Evolutionary conservation across 768 basidiomycete genomes (phyloP).

Genomic region (Russula sp.): DNA sequence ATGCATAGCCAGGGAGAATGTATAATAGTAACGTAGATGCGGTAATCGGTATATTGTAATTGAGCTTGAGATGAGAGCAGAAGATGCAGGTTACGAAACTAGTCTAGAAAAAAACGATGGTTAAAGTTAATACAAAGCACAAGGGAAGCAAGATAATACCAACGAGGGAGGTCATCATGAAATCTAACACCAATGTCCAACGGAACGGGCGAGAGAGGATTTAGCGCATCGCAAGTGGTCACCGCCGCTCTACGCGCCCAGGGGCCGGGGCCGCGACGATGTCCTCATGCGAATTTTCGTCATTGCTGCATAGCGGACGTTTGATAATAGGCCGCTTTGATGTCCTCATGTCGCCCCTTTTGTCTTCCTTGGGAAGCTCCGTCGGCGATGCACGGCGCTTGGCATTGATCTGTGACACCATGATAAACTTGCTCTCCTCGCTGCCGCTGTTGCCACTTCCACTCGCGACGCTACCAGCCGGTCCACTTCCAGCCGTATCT

Average conservation of each 20-base stretch:
- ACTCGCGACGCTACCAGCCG: neutral
- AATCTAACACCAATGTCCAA: neutral
- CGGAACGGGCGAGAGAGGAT: neutral
- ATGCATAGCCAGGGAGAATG: slow-evolving; percentile 9
- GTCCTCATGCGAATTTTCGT: slow-evolving; percentile 13
- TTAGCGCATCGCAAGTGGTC: slow-evolving; percentile 8
- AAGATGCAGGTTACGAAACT: slow-evolving; percentile 9
- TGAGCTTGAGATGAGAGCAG: slow-evolving; percentile 10
- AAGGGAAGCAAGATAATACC: neutral
- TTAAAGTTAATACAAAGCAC: neutral
- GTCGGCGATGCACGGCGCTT: slow-evolving; percentile 71
- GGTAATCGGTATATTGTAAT: slow-evolving; percentile 17
- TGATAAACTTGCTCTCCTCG: slow-evolving; percentile 8
- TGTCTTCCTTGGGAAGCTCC: slow-evolving; percentile 57
- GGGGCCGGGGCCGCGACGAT: no score
- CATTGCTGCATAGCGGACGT: slow-evolving; percentile 33
- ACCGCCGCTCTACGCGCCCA: neutral
- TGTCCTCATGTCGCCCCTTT: slow-evolving; percentile 47
- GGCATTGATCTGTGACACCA: slow-evolving; percentile 35
- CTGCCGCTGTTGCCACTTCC: slow-evolving; percentile 3
- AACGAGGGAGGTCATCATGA: neutral
- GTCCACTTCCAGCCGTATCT: neutral
- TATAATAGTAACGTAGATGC: slow-evolving; percentile 18
- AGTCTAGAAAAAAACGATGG: neutral
- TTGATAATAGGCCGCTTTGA: slow-evolving; percentile 68